Evolutionary conservation across 495 filamentous ascomycete species (phyloP).

Genomic region (Trichoderma parareesei): DNA sequence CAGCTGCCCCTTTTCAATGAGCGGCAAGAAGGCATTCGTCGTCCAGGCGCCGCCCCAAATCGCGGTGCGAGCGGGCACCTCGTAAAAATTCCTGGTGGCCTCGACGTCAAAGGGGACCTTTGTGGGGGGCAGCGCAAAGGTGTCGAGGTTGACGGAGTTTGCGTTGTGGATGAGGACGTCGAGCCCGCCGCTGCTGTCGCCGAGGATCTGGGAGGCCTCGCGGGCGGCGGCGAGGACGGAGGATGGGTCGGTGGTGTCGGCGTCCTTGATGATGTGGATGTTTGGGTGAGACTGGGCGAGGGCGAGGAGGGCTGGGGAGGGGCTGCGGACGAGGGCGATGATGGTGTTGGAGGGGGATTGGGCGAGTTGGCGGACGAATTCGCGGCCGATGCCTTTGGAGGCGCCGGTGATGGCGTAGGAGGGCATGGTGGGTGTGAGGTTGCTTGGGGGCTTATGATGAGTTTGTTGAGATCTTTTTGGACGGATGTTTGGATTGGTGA

Average conservation of each 20-base stretch:
- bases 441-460: background rate
- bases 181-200: constrained; percentile 31
- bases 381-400: constrained; percentile 28
- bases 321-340: constrained; percentile 31
- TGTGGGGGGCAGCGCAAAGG: constrained; percentile 9
- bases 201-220: constrained; percentile 24
- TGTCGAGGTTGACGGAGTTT: constrained; percentile 14
- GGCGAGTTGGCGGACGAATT: constrained; percentile 29
- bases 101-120: constrained; percentile 13
- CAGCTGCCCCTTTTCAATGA: constrained; percentile 35
- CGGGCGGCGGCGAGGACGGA: constrained; percentile 32
- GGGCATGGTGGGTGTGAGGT: constrained; percentile 19
- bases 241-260: constrained; percentile 35
- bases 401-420: constrained; percentile 28
- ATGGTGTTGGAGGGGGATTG: constrained; percentile 23
- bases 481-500: too few species aligned
- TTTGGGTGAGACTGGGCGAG: constrained; percentile 27
- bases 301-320: constrained; percentile 18
- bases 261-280: constrained; percentile 32
- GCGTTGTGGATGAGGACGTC: constrained; percentile 50
- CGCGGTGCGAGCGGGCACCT: constrained; percentile 35
- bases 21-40: constrained; percentile 45
- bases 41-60: constrained; percentile 40
- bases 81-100: constrained; percentile 21
- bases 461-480: too few species aligned